A percentile compares a stretch with the other conserved stretches of the same genome.
These are phyloP conservation scores for Talaromyces pinophilus DNA, from an alignment of 2,329 filamentous ascomycete genomes.

Conservation along the genomic window DNA sequence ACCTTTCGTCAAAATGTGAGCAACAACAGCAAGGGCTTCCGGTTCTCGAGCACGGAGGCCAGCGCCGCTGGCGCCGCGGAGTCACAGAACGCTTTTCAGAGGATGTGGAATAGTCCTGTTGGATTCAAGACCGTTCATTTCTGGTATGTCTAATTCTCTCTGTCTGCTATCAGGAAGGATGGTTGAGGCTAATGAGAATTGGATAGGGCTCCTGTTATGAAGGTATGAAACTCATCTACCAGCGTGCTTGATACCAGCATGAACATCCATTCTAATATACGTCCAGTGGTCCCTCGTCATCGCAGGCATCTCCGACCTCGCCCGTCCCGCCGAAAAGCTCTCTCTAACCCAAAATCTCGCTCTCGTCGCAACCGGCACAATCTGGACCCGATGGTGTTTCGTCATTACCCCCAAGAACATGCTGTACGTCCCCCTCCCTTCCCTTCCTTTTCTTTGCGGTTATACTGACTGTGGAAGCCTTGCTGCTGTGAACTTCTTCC, in stretches of 20 bases:
- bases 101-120: constrained; percentile 79
- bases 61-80: constrained; percentile 43
- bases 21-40: constrained; percentile 50
- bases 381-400: constrained; percentile 99
- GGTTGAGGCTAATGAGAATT: neutral
- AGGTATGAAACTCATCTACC: constrained; percentile 48
- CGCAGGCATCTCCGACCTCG: constrained; percentile 87
- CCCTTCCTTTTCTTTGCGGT: neutral
- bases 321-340: constrained; percentile 86
- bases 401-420: constrained; percentile 94
- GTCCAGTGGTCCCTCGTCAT: constrained; percentile 84
- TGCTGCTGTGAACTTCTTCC: constrained; percentile 97
- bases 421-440: constrained; percentile 58
- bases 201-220: constrained; percentile 88
- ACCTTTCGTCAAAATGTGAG: constrained; percentile 52
- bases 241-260: too few relatives aligned
- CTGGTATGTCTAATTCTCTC: constrained; percentile 61
- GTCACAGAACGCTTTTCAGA: constrained; percentile 62
- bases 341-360: constrained; percentile 90
- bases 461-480: constrained; percentile 55
- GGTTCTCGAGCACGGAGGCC: constrained; percentile 70
- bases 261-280: neutral
- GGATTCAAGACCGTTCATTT: constrained; percentile 96
- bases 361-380: constrained; percentile 84
- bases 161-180: neutral